phyloP scores from a whole-genome alignment of 225 moss, liverwort and hornwort species.

The Polytrichum commune region DNA sequence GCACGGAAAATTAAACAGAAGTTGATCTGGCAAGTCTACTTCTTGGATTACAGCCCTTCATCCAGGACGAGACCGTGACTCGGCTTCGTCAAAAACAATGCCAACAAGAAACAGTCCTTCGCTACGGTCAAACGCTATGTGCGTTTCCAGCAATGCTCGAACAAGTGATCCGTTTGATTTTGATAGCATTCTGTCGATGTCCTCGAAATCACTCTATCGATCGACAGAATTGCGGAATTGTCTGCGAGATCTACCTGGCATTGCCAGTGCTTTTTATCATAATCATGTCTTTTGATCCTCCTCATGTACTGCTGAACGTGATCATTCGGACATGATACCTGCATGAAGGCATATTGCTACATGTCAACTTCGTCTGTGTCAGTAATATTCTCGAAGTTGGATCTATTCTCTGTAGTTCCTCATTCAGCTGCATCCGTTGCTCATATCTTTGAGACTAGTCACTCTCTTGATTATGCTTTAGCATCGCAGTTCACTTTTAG shows the following conservation, averaged over 20 bases:
- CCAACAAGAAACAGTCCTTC: not conserved
- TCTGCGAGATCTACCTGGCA: too few relatives aligned
- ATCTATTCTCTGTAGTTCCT: not conserved
- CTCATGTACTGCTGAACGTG: not conserved
- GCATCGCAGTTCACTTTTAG: not conserved
- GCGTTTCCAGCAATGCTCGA: not conserved
- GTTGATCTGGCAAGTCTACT: too few relatives aligned
- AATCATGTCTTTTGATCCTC: not conserved
- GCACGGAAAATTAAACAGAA: too few relatives aligned
- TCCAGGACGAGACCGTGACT: not conserved
- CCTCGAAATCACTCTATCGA: too few relatives aligned
- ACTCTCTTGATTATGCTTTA: not conserved
- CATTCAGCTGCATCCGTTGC: not conserved
- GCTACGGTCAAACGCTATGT: not conserved
- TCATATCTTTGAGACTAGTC: not conserved
- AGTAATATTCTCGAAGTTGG: not conserved
- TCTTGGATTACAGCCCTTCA: too few relatives aligned
- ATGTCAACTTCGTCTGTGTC: not conserved
- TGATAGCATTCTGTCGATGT: not conserved
- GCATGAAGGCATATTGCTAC: not conserved
- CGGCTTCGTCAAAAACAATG: not conserved
- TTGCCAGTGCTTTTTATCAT: too few relatives aligned
- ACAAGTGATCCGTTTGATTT: not conserved
- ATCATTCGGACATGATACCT: not conserved
- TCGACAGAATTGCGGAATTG: too few relatives aligned